These are phyloP conservation scores for Cylindrotheca fusiformis DNA, from an alignment of 108 stramenopile species.

Conservation along the genomic window DNA sequence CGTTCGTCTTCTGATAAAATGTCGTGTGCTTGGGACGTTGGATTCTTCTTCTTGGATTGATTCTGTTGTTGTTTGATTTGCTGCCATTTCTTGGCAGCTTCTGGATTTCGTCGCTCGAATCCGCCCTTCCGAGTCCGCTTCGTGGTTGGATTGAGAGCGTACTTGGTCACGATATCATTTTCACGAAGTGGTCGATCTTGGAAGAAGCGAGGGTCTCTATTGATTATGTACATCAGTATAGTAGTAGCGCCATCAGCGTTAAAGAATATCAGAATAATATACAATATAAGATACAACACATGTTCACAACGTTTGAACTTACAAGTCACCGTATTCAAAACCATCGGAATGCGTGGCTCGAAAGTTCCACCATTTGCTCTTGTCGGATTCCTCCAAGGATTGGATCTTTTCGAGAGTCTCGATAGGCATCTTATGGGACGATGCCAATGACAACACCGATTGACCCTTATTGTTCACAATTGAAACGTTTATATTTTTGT, in stretches of 20 bases:
- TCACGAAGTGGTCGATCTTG: constrained; percentile 39
- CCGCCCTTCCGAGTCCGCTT: constrained; percentile 48
- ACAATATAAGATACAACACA: not conserved
- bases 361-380: constrained; percentile 54
- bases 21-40: constrained; percentile 4
- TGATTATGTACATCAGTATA: too few relatives aligned
- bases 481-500: constrained; percentile 36
- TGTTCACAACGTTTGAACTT: not conserved
- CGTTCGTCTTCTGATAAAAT: not conserved
- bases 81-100: constrained; percentile 10
- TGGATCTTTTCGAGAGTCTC: not conserved
- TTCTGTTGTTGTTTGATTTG: not conserved
- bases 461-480: constrained; percentile 92
- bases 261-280: not conserved
- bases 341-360: constrained; percentile 59
- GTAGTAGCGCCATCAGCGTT: too few relatives aligned
- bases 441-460: constrained; percentile 57
- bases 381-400: constrained; percentile 6
- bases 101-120: constrained; percentile 57
- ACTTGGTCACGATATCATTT: constrained; percentile 45
- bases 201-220: constrained; percentile 61
- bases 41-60: constrained; percentile 6
- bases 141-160: constrained; percentile 60
- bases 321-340: constrained; percentile 66
- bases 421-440: constrained; percentile 20